phyloP scores from a whole-genome alignment of 257 asterid genomes.

The Coffea eugenioides region DNA sequence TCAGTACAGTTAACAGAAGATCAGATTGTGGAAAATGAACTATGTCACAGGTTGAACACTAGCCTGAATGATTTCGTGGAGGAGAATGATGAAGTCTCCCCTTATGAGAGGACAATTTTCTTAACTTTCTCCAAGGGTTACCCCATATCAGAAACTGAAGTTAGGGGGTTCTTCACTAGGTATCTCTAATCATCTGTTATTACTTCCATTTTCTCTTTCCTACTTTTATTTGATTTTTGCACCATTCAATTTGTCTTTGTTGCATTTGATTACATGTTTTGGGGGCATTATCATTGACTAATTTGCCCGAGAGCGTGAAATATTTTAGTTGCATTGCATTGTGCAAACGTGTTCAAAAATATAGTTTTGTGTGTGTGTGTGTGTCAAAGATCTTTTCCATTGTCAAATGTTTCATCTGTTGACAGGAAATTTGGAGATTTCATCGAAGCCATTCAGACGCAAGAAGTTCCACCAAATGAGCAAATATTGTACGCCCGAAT shows the following conservation, averaged over 20 bases:
- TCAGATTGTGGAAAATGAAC: not conserved
- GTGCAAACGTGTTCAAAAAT: not conserved
- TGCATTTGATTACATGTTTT: not conserved
- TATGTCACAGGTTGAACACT: constrained; percentile 21
- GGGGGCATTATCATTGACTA: no score
- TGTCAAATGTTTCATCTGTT: not conserved
- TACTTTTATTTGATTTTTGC: not conserved
- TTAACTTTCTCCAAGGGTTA: constrained; percentile 78
- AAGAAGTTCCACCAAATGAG: constrained; percentile 52
- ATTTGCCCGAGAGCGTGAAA: no score
- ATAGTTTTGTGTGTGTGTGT: no score
- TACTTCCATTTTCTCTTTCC: not conserved
- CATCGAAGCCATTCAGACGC: constrained; percentile 62
- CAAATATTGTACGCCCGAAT: constrained; percentile 66
- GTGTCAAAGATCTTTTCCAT: not conserved
- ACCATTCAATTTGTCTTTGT: not conserved
- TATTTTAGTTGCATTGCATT: no score
- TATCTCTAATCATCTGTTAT: not conserved
- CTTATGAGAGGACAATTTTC: constrained; percentile 71
- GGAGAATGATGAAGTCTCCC: constrained; percentile 23
- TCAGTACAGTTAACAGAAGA: not conserved
- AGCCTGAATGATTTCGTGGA: constrained; percentile 1
- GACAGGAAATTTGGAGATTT: constrained; percentile 68
- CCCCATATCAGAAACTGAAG: constrained; percentile 52
- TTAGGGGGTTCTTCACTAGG: constrained; percentile 62